phyloP scores from a whole-genome alignment of 73 alveolate genomes.

The Symbiodinium natans region DNA sequence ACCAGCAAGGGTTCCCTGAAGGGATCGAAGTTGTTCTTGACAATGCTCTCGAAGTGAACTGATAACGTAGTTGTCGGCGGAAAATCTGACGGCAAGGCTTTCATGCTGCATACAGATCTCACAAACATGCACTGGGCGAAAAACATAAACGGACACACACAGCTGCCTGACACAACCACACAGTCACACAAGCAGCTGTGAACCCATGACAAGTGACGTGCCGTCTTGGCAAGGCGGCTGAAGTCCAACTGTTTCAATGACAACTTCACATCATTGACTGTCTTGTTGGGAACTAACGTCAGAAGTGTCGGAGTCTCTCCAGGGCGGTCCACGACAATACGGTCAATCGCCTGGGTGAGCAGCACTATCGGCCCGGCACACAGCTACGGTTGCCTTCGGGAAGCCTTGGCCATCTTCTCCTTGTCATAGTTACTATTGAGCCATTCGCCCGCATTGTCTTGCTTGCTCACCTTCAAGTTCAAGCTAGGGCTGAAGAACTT shows the following conservation, averaged over 20 bases:
- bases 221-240: background rate
- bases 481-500: background rate
- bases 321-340: background rate
- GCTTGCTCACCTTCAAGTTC: background rate
- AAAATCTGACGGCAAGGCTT: too few species aligned
- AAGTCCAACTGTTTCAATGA: background rate
- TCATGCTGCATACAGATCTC: too few species aligned
- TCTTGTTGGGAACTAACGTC: background rate
- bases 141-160: background rate
- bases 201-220: background rate
- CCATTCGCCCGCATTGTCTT: background rate
- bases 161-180: background rate
- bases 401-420: background rate
- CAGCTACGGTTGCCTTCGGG: too few species aligned
- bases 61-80: conserved; percentile 5
- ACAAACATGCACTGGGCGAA: background rate
- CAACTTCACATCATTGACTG: background rate
- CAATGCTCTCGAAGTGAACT: background rate
- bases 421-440: background rate
- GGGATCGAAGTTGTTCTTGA: background rate
- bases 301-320: background rate
- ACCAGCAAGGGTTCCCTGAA: background rate
- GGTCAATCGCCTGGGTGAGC: background rate
- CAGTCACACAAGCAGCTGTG: background rate
- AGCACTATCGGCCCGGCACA: too few species aligned